Base-by-base conservation (phyloP, 352 stramenopile genomes). In the Phytopythium boreale region DNA sequence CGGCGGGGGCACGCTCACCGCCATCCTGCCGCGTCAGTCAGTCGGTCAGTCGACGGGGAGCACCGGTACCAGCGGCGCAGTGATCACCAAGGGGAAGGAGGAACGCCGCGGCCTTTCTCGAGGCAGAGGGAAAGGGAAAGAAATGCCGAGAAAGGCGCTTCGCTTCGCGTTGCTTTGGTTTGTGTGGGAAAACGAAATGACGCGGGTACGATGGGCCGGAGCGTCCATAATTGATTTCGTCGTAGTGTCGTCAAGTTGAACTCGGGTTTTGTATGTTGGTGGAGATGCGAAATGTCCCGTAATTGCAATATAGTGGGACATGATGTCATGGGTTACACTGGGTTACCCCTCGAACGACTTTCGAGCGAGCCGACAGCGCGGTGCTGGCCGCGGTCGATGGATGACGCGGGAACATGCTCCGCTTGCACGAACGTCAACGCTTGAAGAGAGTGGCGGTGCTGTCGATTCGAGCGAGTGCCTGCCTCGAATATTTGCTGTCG, bases 1-100 rank as follows among this genome's bases (percentile, higher is more conserved):
- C 37, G 87, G 87, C 29, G 70, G 49, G 55, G 76, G 74, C 62
- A 91, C 74, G 59, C 70, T 66, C 24, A 67, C 22, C 29, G 56
- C 56, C 56, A 64, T 62, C 19, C 44, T 51, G 44, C 20, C n/a
- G 34, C 34, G 34, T 14, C 34, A 14, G 34, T 39, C 34, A 14
- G 6, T 39, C 34, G 7, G 34, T 39, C 34, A 14, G 10, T 39
- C 34, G 10, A 7, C 11, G 3, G 34, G 34, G 34, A 14, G 34
- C 34, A 39, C 7, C 10, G 11, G 34, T 34, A 7, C 7, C 4
- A 39, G 34, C 34, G 10, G 31, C 31, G 8, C 4, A 39, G 5
- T 7, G 34, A 39, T 39, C 34, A 39, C 34, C 34, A 39, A 39
- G 34, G 34, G 10, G 34, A 39, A 7, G 1, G 34, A 36, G 31